Base-by-base conservation (phyloP, 352 stramenopile species). In the Achlya hypogyna region DNA sequence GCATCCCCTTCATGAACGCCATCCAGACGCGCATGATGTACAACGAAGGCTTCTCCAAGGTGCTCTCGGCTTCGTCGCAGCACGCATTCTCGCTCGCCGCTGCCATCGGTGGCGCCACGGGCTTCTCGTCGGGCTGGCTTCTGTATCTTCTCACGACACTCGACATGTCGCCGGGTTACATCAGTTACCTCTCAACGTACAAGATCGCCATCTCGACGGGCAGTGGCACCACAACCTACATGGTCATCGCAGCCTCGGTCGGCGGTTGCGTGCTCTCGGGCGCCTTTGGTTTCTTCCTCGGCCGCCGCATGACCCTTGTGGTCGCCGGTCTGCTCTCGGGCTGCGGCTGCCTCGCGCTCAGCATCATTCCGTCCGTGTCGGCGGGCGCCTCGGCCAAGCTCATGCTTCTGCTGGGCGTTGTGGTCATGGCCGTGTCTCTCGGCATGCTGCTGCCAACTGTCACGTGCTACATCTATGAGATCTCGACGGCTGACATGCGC, bases 11-110 rank as follows among this genome's bases (percentile, higher is more conserved):
- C 71, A 58, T 94, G 43, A 92, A 92, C 69, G 87, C 91, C 18
- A 87, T 94, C 34, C 85, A 94, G 72, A 92, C 85, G 54, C 84
- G 85, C 66, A 94, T 94, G 85, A 94, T 94, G 85, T 94, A 92
- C 81, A 94, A 94, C 72, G 87, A 94, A 76, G 83, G 83, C 38
- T 94, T 94, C 62, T 91, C 83, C 1, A 79, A 92, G 53, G 85
- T 91, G 20, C 76, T 94, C 22, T 94, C 85, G 43, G 85, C 84
- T 5, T 92, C 85, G 40, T 91, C 84, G 29, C 85, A 94, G 74
- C 91, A 94, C 65, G 85, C 85, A 23, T 89, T 94, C 64, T 91
- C 82, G 20, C 73, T 94, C 2, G 83, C 84, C 23, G 78, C 84
- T 14, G 87, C 89, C 65, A 88, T 92, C 71, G 85, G 85, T 2